Conservation (phyloP, 2,329 filamentous ascomycete species). For the Clarireedia hainanense region DNA sequence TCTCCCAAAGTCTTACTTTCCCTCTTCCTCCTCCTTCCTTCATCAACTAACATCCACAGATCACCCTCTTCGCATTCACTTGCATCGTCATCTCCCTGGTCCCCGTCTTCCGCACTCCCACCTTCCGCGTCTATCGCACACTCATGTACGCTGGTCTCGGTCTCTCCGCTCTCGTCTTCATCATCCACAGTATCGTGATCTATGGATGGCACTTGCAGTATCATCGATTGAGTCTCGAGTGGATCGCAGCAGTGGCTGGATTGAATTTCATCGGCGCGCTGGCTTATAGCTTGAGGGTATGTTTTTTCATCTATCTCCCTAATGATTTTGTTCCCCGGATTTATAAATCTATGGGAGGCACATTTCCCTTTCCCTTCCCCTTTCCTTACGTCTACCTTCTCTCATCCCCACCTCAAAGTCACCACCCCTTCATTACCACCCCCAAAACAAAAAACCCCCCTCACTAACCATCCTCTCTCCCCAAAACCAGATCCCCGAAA, state of each 20-base stretch:
- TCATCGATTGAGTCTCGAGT: slow-evolving; percentile 15
- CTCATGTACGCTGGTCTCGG: slow-evolving; percentile 21
- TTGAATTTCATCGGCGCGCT: slow-evolving; percentile 15
- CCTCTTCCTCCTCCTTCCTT: slow-evolving; percentile 17
- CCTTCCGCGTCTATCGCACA: slow-evolving; percentile 17
- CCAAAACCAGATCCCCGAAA: slow-evolving; percentile 22
- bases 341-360: no score
- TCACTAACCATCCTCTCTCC: not conserved
- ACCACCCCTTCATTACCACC: not conserved
- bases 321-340: no score
- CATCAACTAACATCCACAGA: slow-evolving; percentile 16
- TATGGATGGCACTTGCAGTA: slow-evolving; percentile 17
- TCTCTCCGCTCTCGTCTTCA: slow-evolving; percentile 22
- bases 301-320: not conserved
- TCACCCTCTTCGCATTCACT: slow-evolving; percentile 28
- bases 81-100: slow-evolving; percentile 28
- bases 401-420: not conserved
- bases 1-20: not conserved
- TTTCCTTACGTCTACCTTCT: not conserved
- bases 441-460: not conserved
- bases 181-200: slow-evolving; percentile 20
- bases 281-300: slow-evolving; percentile 11
- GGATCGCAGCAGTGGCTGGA: slow-evolving; percentile 8
- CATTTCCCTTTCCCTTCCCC: no score
- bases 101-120: slow-evolving; percentile 14